Evolutionary conservation across 2,329 filamentous ascomycete species (phyloP).

Genomic region (Trichoderma endophyticum): DNA sequence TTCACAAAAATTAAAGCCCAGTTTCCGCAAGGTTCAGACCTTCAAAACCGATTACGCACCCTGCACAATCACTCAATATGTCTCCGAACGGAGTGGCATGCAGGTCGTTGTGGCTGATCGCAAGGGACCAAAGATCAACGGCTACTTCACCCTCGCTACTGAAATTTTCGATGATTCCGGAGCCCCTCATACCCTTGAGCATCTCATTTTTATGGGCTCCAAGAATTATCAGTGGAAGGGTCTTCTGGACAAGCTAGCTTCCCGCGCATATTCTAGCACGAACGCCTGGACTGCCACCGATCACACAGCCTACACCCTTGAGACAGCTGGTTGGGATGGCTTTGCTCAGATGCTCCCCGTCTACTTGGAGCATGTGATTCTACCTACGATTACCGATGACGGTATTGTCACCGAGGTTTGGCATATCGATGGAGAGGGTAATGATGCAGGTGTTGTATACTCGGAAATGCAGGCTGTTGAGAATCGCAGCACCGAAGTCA

Average conservation of each 20-base stretch:
- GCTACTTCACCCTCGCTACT: conserved; percentile 92
- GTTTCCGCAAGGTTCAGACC: conserved; percentile 80
- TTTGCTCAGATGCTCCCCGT: conserved; percentile 93
- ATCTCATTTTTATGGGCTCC: conserved; percentile 85
- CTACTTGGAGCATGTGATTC: conserved; percentile 89
- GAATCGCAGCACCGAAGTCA: conserved; percentile 78
- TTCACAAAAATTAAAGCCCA: conserved; percentile 45
- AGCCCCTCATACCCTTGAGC: conserved; percentile 81
- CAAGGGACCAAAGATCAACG: conserved; percentile 89
- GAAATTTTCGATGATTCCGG: conserved; percentile 98
- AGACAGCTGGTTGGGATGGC: conserved; percentile 94
- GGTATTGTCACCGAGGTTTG: conserved; percentile 94
- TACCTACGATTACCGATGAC: conserved; percentile 88
- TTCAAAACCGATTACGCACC: conserved; percentile 91
- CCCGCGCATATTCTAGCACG: conserved; percentile 86
- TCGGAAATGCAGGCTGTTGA: conserved; percentile 98
- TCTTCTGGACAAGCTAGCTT: conserved; percentile 89
- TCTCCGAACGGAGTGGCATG: conserved; percentile 91
- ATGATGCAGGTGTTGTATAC: conserved; percentile 96
- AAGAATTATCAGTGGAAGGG: conserved; percentile 94
- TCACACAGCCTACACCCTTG: conserved; percentile 92
- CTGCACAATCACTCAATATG: conserved; percentile 88
- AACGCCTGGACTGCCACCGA: conserved; percentile 98
- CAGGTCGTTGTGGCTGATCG: conserved; percentile 88
- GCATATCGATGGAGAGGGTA: conserved; percentile 87